A percentile compares a stretch with the other conserved stretches of the same genome.
Evolutionary conservation across 345 rosid genomes (phyloP).

Genomic region (Pistacia atlantica): DNA sequence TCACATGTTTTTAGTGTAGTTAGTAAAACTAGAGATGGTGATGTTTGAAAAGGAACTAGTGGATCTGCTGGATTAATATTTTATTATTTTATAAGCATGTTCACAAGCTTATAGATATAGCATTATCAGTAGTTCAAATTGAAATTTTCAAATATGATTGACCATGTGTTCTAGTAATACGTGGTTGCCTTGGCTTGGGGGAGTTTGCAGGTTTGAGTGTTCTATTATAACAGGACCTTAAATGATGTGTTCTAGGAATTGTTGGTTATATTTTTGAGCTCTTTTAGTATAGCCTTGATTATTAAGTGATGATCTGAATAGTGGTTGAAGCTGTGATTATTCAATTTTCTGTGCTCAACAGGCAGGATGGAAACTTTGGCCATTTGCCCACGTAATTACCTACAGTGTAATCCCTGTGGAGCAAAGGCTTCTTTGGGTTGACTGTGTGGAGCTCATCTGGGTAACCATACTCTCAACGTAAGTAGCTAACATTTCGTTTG

Average conservation of each 20-base stretch:
- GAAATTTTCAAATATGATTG: neutral
- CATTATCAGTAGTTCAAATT: neutral
- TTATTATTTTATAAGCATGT: neutral
- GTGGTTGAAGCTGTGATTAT: slow-evolving; percentile 4
- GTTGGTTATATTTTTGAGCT: neutral
- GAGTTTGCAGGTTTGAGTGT: neutral
- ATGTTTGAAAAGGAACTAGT: neutral
- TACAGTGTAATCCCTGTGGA: slow-evolving; percentile 80
- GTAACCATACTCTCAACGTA: slow-evolving; percentile 89
- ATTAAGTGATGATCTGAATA: neutral
- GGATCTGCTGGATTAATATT: neutral
- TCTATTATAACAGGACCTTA: neutral
- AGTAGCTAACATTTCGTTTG: slow-evolving; percentile 28
- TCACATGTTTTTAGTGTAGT: neutral
- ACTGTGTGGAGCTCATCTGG: slow-evolving; percentile 92
- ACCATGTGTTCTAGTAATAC: neutral
- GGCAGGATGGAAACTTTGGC: slow-evolving; percentile 99
- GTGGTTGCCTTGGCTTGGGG: neutral
- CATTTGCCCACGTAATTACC: slow-evolving; percentile 86
- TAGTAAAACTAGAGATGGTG: neutral
- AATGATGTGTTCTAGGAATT: neutral
- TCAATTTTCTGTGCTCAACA: slow-evolving; percentile 32
- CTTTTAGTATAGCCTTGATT: neutral
- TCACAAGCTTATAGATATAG: too few relatives aligned
- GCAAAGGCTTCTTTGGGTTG: slow-evolving; percentile 97